Base-by-base conservation (phyloP, 495 filamentous ascomycete species). In the Jackrogersella multiformis region DNA sequence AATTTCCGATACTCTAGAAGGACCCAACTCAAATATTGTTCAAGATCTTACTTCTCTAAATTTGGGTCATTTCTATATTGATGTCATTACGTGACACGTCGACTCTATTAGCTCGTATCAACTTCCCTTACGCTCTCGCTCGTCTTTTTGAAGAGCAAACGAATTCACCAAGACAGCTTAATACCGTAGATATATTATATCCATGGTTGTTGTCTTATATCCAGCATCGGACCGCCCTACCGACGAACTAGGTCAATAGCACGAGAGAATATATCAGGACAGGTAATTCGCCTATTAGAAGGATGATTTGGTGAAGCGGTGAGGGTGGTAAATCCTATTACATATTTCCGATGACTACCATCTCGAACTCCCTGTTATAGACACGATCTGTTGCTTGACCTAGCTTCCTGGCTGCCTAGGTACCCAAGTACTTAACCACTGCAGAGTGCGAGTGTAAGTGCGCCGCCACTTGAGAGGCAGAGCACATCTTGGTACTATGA, bases 201-300 rank as follows among this genome's bases (percentile, higher is more conserved):
- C n/a, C n/a, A 24, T 3, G 18, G 8, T 24, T 12, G 16, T 24
- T 1, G 16, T 36, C 41, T n/a, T 35, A 4, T 41, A 1, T n/a
- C 32, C 20, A 41, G n/a, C 2, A 23, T 54, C 61, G 56, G 67
- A 54, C 61, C 67, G 61, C 20, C 38, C 36, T 65, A 46, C 56
- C 51, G 56, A 56, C 18, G 2, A 60, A 56, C 21, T 54, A 52
- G 18, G 23, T 36, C 34, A 30, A 56, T 61, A 56, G 10, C 42
- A 63, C 32, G 15, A 54, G n/a, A 32, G 56, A 20, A 59, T 41
- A 55, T 54, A 55, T 8, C 13, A 56, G 10, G 30, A 9, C 34
- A 16, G 18, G 46, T 13, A 21, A 23, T 49, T 39, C 28, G 20
- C 16, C 10, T 53, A 44, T 30, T 26, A 23, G 18, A 12, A 28